A percentile compares a stretch with the other conserved stretches of the same genome.
phyloP scores from a whole-genome alignment of 805 yeast genomes.

The Sporopachydermia lactativora region DNA sequence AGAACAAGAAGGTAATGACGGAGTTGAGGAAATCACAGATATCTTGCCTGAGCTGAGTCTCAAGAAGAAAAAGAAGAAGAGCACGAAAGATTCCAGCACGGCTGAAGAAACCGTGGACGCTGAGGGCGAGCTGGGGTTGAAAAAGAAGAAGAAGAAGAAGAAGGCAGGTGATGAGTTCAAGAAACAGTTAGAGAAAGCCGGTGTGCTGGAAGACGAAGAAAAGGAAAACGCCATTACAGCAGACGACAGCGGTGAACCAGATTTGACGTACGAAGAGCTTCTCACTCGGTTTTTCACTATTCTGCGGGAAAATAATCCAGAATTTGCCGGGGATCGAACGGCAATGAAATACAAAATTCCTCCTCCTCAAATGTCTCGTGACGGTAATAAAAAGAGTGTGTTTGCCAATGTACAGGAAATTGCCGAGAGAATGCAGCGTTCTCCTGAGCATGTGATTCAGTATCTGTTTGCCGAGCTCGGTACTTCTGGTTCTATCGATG shows the following conservation, averaged over 20 bases:
- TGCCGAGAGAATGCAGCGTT: conserved; percentile 86
- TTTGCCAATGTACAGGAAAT: conserved; percentile 94
- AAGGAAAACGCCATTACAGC: conserved; percentile 18
- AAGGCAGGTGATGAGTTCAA: conserved; percentile 70
- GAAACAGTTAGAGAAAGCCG: conserved; percentile 80
- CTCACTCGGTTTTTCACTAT: conserved; percentile 77
- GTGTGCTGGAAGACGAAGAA: conserved; percentile 42
- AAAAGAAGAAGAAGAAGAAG: conserved; percentile 46
- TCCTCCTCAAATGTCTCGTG: conserved; percentile 94
- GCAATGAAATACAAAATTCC: conserved; percentile 93
- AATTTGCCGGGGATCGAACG: conserved; percentile 90
- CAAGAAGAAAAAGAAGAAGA: conserved; percentile 70
- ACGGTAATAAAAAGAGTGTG: conserved; percentile 91
- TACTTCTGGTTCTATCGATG: conserved; percentile 98
- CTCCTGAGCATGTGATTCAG: conserved; percentile 94
- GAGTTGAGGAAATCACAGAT: conserved; percentile 32
- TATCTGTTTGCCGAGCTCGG: conserved; percentile 97
- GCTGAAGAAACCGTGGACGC: conserved; percentile 14
- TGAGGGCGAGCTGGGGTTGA: conserved; percentile 36
- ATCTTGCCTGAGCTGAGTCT: conserved; percentile 54
- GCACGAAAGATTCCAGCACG: conserved; percentile 30
- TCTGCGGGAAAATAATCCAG: conserved; percentile 90
- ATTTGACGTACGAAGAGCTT: conserved; percentile 61
- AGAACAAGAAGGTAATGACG: conserved; percentile 18
- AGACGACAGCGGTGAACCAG: conserved; percentile 23